These are phyloP conservation scores for Kwoniella pini DNA, from an alignment of 768 basidiomycete species.

Conservation along the genomic window DNA sequence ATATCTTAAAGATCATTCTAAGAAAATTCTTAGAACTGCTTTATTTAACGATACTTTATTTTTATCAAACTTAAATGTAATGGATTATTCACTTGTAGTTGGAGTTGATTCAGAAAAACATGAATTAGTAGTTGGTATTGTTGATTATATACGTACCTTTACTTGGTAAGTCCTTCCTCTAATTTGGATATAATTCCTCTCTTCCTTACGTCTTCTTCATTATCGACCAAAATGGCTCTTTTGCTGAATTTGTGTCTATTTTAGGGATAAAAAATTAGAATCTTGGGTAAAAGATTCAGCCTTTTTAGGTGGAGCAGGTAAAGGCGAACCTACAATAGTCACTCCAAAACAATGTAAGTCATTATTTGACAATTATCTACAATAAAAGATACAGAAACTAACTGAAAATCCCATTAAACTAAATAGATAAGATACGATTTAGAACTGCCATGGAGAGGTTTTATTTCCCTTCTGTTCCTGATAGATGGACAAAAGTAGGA, in stretches of 20 bases:
- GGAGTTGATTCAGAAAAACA: constrained; percentile 87
- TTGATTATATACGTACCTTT: constrained; percentile 66
- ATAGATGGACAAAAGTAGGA: constrained; percentile 50
- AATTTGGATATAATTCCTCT: too few relatives aligned
- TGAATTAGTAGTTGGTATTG: constrained; percentile 94
- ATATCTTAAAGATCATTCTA: constrained; percentile 94
- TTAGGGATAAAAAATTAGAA: constrained; percentile 96
- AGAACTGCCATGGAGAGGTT: constrained; percentile 51
- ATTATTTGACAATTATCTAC: background rate
- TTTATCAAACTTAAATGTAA: constrained; percentile 84
- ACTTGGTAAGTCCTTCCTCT: constrained; percentile 43
- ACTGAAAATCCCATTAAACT: background rate
- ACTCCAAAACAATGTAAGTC: constrained; percentile 87
- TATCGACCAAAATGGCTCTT: too few relatives aligned
- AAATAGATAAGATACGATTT: constrained; percentile 50
- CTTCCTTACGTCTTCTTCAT: too few relatives aligned
- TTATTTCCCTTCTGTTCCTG: constrained; percentile 55
- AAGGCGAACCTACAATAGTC: constrained; percentile 92
- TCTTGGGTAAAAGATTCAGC: constrained; percentile 97
- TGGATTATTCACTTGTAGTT: constrained; percentile 92
- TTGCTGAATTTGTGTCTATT: background rate
- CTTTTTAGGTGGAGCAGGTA: constrained; percentile 75
- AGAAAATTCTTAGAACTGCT: constrained; percentile 84
- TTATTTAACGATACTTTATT: constrained; percentile 95
- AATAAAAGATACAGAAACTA: background rate